Conservation (phyloP, 1,284 basidiomycete species). For the Cryptococcus neoformans region DNA sequence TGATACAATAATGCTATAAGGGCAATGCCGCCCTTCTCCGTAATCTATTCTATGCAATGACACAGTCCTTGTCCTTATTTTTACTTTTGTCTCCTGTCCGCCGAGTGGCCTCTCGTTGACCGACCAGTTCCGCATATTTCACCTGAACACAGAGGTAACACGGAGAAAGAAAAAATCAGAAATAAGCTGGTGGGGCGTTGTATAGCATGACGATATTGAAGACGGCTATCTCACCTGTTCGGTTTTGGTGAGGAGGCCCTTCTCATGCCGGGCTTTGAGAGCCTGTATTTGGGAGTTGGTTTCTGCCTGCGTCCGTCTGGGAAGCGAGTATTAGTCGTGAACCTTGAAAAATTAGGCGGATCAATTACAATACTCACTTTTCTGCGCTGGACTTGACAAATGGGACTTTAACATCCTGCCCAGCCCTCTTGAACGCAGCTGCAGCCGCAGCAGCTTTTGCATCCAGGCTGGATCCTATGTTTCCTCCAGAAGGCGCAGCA, state of each 20-base stretch:
- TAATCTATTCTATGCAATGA: background rate
- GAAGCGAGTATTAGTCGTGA: background rate
- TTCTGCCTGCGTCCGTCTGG: conserved; percentile 43
- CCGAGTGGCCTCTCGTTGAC: conserved; percentile 29
- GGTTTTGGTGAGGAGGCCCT: conserved; percentile 45
- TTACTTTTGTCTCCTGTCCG: conserved; percentile 21
- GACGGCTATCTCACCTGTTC: conserved; percentile 45
- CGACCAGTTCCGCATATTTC: conserved; percentile 47
- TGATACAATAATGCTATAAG: background rate
- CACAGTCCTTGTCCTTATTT: conserved; percentile 1
- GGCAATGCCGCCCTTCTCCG: background rate
- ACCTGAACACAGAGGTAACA: conserved; percentile 18
- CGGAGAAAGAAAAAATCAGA: background rate
- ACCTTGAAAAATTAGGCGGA: background rate
- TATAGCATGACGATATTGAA: background rate
- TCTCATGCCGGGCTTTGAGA: conserved; percentile 45
- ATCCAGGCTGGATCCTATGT: conserved; percentile 19
- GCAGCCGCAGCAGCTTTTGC: conserved; percentile 43
- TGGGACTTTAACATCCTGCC: conserved; percentile 46
- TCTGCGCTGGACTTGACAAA: conserved; percentile 46
- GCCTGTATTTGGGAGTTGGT: conserved; percentile 40
- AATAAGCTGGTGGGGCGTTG: background rate
- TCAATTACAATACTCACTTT: conserved; percentile 30
- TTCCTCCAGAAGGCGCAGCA: background rate
- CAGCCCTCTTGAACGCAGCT: conserved; percentile 42